Evolutionary conservation across 352 stramenopile species (phyloP).

Genomic region (Aphanomyces invadans): DNA sequence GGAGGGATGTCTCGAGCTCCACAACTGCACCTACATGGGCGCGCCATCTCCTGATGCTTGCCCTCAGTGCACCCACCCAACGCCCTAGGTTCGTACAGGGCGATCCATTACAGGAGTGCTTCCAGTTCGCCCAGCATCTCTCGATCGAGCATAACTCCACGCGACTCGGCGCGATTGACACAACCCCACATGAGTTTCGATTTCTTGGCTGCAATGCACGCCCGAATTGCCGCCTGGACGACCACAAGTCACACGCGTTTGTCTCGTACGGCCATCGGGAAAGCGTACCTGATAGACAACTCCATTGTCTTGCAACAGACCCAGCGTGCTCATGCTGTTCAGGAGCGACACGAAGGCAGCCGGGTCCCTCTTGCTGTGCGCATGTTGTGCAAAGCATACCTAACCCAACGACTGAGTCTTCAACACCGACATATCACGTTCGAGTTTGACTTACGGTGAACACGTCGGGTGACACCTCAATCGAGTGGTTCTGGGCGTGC

Average conservation of each 20-base stretch:
- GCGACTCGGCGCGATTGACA: neutral
- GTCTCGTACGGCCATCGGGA: too few species aligned
- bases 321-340: neutral
- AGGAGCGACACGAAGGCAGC: conserved; percentile 5
- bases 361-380: neutral
- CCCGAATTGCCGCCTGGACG: conserved; percentile 20
- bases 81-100: too few species aligned
- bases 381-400: conserved; percentile 19
- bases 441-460: conserved; percentile 20
- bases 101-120: neutral
- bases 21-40: too few species aligned
- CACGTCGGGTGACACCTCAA: neutral
- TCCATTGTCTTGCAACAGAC: conserved; percentile 18
- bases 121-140: conserved; percentile 1
- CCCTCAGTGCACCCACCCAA: too few species aligned
- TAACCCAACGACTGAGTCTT: neutral
- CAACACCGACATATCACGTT: too few species aligned
- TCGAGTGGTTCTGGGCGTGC: neutral
- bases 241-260: too few species aligned
- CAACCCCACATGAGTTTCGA: conserved; percentile 9
- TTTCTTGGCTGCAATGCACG: conserved; percentile 2
- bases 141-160: conserved; percentile 8
- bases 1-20: too few species aligned
- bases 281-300: conserved; percentile 22
- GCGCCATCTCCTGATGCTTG: too few species aligned